Evolutionary conservation across 768 basidiomycete genomes (phyloP), one percentile per base, ranked within the genome.

Genomic region (Boletus tylopilopsis): DNA sequence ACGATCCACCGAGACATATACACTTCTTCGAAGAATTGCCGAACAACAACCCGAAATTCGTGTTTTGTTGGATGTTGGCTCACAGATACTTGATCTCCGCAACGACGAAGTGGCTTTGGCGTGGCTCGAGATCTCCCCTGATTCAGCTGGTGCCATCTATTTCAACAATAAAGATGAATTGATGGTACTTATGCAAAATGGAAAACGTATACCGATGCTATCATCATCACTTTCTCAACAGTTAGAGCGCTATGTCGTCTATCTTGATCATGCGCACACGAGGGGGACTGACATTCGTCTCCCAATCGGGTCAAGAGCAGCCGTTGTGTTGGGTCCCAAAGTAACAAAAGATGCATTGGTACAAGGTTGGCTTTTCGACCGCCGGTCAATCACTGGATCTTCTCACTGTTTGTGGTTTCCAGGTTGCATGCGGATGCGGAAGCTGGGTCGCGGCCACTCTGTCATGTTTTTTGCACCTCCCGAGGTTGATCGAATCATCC

Each of bases 351-450:
- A 73, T 35, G 52, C 58, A 18, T 24, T 71, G 2, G 44, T 61
- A 0, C 69, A 71, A 57, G 71, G 69, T 69, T 27, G 15, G 68
- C 42, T 16, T n/a, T 5, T n/a, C 2, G 2, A 13, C 10, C 23
- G 2, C 10, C 1, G 38, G 18, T 0, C 25, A 16, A 10, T 43
- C 1, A 6, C 11, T 29, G 1, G 12, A 25, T n/a, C 41, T 38
- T n/a, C 41, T 38, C 30, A 30, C 16, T 2, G 5, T 6, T 4
- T 15, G 24, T 7, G 4, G 0, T 2, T 30, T 5, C 24, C 8
- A 77, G 77, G 76, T 6, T 78, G 76, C 46, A 78, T 78, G 77
- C 64, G 77, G 7, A 76, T 78, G 76, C 68, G 77, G 2, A 68
- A 69, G 49, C 63, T 77, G 2, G 77, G 76, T 10, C 53, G 59